Base-by-base conservation (phyloP, 768 basidiomycete genomes). In the Russula virescens region DNA sequence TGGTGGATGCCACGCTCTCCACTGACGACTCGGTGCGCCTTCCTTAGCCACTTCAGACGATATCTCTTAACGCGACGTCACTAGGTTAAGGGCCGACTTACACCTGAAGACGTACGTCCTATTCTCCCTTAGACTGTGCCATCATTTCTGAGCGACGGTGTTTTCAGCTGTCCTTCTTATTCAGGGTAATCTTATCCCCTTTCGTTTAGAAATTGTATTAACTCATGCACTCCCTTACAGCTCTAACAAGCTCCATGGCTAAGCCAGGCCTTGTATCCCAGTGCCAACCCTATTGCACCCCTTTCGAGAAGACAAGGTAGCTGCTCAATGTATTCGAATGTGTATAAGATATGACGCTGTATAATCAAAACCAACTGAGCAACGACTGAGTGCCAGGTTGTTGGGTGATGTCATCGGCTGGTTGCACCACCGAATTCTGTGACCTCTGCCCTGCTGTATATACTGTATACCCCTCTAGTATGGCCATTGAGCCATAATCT, bases 31-130 rank as follows among this genome's bases (percentile, higher is more conserved):
- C 86, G 51, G 88, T 87, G 69, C 16, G 85, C 74, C 42, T 50
- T 31, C n/a, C 58, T 6, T 21, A 28, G n/a, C 7, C 23, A 5
- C 18, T 10, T 11, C 11, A 8, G 35, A 59, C 51, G 43, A 58
- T 60, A 47, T 31, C 16, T n/a, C 40, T 67, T 14, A 23, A 66
- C 65, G 38, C 58, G 25, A 58, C n/a, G 55, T 59, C 23, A 28
- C 55, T 28, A 89, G 81, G 94, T 95, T 0, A 94, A 98, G 89
- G 95, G 95, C 25, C 84, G 94, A 62, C 75, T 98, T 70, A 96
- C 94, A 3, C 90, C 93, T 0, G 91, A 87, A 68, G 88, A 90
- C 64, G 75, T 77, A 64, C 66, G 74, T 72, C 6, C 11, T 49
- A 18, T 6, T 38, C 16, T 34, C 51, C 34, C 49, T 18, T 21